Evolutionary conservation across 2,329 filamentous ascomycete species (phyloP).

Genomic region (Ceratocystis destructans): DNA sequence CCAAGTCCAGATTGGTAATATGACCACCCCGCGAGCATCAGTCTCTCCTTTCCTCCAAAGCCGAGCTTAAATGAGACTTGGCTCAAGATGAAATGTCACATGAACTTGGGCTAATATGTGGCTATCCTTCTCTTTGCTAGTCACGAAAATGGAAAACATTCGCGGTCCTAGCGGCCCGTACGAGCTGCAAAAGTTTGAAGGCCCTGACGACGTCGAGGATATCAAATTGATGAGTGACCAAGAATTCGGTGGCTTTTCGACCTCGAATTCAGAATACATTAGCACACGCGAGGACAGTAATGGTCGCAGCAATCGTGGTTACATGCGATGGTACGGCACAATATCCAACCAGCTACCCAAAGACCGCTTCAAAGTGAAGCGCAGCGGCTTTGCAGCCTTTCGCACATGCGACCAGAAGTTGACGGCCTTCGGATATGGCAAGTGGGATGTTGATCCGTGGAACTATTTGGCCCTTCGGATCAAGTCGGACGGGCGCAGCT

Average conservation of each 20-base stretch:
- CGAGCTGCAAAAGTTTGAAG: slow-evolving; percentile 50
- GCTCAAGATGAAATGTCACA: too few relatives aligned
- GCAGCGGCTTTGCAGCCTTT: slow-evolving; percentile 82
- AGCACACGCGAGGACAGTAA: slow-evolving; percentile 2
- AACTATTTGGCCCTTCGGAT: slow-evolving; percentile 74
- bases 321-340: slow-evolving; percentile 70
- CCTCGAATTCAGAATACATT: slow-evolving; percentile 55
- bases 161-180: slow-evolving; percentile 50
- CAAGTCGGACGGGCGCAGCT: slow-evolving; percentile 80
- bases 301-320: slow-evolving; percentile 24
- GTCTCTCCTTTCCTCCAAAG: slow-evolving; percentile 8
- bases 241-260: slow-evolving; percentile 77
- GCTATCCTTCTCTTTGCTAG: slow-evolving; percentile 29
- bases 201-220: slow-evolving; percentile 32
- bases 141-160: slow-evolving; percentile 54
- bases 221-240: slow-evolving; percentile 75
- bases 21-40: not conserved
- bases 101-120: not conserved
- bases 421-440: slow-evolving; percentile 71
- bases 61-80: not conserved
- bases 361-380: slow-evolving; percentile 58
- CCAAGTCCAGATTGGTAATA: slow-evolving; percentile 40
- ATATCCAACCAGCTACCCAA: slow-evolving; percentile 77
- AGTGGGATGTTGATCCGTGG: slow-evolving; percentile 87
- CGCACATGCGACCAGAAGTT: slow-evolving; percentile 62